Evolutionary conservation across 73 alveolate species (phyloP).

Genomic region (Paramecium pentaurelia): DNA sequence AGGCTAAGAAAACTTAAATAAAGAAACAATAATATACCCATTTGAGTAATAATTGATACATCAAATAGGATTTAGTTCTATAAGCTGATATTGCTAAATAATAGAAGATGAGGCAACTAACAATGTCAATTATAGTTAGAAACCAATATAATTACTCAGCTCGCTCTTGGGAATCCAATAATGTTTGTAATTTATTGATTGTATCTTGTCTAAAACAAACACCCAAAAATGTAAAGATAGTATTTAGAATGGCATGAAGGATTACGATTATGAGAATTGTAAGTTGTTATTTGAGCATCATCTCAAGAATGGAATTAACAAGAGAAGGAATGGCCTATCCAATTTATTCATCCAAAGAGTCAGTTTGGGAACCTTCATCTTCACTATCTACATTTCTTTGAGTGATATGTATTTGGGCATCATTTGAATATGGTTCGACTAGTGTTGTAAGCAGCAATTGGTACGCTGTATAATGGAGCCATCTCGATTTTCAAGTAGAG

Average conservation of each 20-base stretch:
- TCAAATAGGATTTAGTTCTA: not conserved
- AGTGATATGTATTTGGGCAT: constrained; percentile 3
- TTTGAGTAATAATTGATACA: not conserved
- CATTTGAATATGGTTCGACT: constrained; percentile 25
- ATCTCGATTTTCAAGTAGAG: not conserved
- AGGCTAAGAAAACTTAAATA: constrained; percentile 22
- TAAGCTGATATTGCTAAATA: not conserved
- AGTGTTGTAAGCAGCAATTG: not conserved
- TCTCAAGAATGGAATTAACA: constrained; percentile 24
- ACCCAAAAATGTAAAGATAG: constrained; percentile 8
- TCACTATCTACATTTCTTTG: not conserved
- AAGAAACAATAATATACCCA: constrained; percentile 47
- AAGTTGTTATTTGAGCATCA: constrained; percentile 26
- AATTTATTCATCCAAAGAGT: not conserved
- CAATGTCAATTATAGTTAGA: not conserved
- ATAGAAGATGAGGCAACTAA: not conserved
- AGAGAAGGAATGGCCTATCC: constrained; percentile 5
- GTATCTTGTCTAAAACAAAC: constrained; percentile 40
- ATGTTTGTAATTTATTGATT: not conserved
- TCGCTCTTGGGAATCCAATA: constrained; percentile 12
- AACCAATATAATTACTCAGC: constrained; percentile 26
- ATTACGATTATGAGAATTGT: not conserved
- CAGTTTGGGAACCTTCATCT: not conserved
- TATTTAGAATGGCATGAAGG: not conserved
- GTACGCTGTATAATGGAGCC: constrained; percentile 27